These are phyloP conservation scores for Ligustrum vulgare DNA, from an alignment of 257 asterid species.

Conservation along the genomic window DNA sequence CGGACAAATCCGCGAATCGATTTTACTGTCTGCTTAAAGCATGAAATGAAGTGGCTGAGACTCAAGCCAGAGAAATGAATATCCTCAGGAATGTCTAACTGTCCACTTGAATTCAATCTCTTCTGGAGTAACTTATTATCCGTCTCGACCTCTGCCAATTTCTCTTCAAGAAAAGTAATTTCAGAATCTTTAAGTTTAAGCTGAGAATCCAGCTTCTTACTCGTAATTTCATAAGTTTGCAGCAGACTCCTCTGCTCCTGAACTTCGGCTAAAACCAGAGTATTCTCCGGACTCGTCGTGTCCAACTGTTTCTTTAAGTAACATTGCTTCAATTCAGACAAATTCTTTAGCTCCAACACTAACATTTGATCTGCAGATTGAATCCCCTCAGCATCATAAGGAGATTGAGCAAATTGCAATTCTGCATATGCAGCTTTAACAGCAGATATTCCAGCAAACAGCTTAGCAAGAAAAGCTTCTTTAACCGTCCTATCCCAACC, in stretches of 20 bases:
- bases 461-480: constrained; percentile 70
- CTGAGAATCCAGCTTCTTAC: constrained; percentile 71
- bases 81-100: constrained; percentile 33
- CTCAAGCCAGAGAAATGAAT: constrained; percentile 41
- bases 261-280: constrained; percentile 51
- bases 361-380: constrained; percentile 67
- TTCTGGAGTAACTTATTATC: constrained; percentile 64
- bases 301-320: constrained; percentile 56
- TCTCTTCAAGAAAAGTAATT: constrained; percentile 69
- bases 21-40: constrained; percentile 47
- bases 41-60: constrained; percentile 51
- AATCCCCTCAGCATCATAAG: constrained; percentile 82
- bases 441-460: constrained; percentile 67
- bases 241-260: constrained; percentile 65
- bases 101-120: constrained; percentile 56
- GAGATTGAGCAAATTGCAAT: constrained; percentile 71
- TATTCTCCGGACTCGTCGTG: constrained; percentile 49
- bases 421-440: constrained; percentile 82
- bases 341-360: constrained; percentile 57
- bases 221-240: constrained; percentile 58
- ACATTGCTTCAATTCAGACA: constrained; percentile 70
- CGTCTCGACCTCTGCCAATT: constrained; percentile 48
- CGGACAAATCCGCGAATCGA: constrained; percentile 62
- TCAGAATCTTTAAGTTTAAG: constrained; percentile 82
- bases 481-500: constrained; percentile 21